These are phyloP conservation scores for Samsoniella hepiali DNA, from an alignment of 2,329 filamentous ascomycete genomes.

Conservation along the genomic window DNA sequence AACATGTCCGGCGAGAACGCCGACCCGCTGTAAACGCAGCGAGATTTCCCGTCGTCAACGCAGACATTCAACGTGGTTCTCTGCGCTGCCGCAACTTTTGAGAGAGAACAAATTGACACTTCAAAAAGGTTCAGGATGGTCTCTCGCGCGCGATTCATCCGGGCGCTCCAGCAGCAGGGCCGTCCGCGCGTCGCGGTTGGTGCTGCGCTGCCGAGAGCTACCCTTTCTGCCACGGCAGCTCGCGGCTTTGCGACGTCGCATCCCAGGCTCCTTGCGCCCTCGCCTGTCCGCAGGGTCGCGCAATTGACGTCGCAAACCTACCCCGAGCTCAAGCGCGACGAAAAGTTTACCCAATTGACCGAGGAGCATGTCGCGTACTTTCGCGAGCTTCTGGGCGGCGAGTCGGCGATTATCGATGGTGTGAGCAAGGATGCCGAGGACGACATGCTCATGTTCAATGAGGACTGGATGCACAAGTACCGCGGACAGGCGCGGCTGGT, in stretches of 20 bases:
- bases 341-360: constrained; percentile 70
- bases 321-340: constrained; percentile 76
- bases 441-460: constrained; percentile 89
- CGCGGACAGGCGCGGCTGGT: constrained; percentile 85
- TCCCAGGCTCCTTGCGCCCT: constrained; percentile 28
- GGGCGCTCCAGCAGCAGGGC: constrained; percentile 21
- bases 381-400: constrained; percentile 71
- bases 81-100: background rate
- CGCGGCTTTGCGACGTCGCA: constrained; percentile 32
- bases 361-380: constrained; percentile 80
- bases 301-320: constrained; percentile 86
- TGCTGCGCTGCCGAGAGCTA: background rate
- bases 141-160: constrained; percentile 21
- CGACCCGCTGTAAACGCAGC: constrained; percentile 9
- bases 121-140: constrained; percentile 21
- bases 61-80: background rate
- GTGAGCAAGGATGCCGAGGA: constrained; percentile 66
- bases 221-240: constrained; percentile 5
- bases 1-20: background rate
- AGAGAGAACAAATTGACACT: background rate
- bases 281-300: constrained; percentile 25
- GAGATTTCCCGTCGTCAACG: constrained; percentile 3
- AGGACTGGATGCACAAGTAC: constrained; percentile 99
- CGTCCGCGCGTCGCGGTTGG: background rate
- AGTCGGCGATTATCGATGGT: constrained; percentile 80